These are phyloP conservation scores for Isochrysis galbana DNA, from an alignment of 78 protist species.

Conservation along the genomic window DNA sequence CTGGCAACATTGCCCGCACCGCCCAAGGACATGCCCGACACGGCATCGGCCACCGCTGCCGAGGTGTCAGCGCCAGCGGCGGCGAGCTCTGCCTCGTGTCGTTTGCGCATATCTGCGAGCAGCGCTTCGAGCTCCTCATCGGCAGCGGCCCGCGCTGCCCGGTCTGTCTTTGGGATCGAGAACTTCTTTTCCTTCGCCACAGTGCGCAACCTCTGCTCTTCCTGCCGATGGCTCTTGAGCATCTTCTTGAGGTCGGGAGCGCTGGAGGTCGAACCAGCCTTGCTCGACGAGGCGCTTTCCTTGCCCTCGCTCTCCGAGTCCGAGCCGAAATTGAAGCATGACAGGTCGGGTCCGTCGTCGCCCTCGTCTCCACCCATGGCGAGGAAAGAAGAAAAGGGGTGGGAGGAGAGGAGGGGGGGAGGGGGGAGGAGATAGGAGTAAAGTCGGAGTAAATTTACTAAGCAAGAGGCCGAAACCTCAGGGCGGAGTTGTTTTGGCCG, in stretches of 20 bases:
- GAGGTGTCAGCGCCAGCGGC: not conserved
- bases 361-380: too few species aligned
- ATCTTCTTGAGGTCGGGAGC: not conserved
- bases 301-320: not conserved
- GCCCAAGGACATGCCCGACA: not conserved
- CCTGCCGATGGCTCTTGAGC: conserved; percentile 16
- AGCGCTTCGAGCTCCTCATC: not conserved
- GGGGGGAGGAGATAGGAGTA: too few species aligned
- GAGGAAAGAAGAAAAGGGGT: too few species aligned
- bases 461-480: too few species aligned
- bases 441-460: too few species aligned
- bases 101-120: not conserved
- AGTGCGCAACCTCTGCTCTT: conserved; percentile 4
- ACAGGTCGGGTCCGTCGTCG: not conserved
- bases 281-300: not conserved
- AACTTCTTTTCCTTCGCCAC: not conserved
- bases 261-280: not conserved
- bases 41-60: not conserved
- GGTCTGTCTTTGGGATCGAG: not conserved
- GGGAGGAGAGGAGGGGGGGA: too few species aligned
- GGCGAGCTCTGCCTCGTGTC: not conserved
- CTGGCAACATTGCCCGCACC: not conserved
- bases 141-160: not conserved
- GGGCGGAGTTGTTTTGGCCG: too few species aligned
- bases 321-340: not conserved